These are phyloP conservation scores for Waltergamsia citrina DNA, from an alignment of 2,329 filamentous ascomycete genomes.

Conservation along the genomic window DNA sequence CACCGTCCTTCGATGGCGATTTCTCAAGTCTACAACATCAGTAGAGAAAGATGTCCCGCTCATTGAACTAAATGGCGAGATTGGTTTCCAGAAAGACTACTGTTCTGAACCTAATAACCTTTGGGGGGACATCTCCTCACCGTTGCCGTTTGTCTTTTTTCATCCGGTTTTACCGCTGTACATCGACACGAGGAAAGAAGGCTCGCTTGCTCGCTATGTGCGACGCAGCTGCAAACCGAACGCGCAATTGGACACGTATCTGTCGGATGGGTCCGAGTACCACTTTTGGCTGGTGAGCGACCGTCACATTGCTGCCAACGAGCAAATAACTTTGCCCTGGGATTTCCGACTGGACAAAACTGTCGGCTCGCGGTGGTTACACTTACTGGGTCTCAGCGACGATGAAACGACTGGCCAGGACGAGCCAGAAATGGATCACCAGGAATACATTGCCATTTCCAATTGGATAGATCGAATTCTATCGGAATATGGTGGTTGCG, in stretches of 20 bases:
- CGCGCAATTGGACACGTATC: slow-evolving; percentile 75
- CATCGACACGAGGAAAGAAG: slow-evolving; percentile 84
- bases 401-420: slow-evolving; percentile 39
- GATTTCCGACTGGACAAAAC: slow-evolving; percentile 55
- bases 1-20: slow-evolving; percentile 56
- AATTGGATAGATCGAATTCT: slow-evolving; percentile 61
- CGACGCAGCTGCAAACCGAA: slow-evolving; percentile 88
- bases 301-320: slow-evolving; percentile 56
- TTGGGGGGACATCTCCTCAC: slow-evolving; percentile 56
- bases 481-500: slow-evolving; percentile 72
- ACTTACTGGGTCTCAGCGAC: slow-evolving; percentile 52
- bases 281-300: slow-evolving; percentile 91
- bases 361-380: slow-evolving; percentile 41
- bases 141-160: slow-evolving; percentile 73
- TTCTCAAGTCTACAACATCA: slow-evolving; percentile 40
- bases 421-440: slow-evolving; percentile 46
- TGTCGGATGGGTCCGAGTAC: slow-evolving; percentile 69
- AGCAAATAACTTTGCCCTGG: slow-evolving; percentile 58
- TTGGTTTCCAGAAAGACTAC: slow-evolving; percentile 66
- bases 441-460: slow-evolving; percentile 50
- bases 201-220: slow-evolving; percentile 79
- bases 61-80: slow-evolving; percentile 67
- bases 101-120: slow-evolving; percentile 56
- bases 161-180: slow-evolving; percentile 82
- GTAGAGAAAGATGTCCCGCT: slow-evolving; percentile 49